Base-by-base conservation (phyloP, 129 eudicot genomes). In the Daucus carota region DNA sequence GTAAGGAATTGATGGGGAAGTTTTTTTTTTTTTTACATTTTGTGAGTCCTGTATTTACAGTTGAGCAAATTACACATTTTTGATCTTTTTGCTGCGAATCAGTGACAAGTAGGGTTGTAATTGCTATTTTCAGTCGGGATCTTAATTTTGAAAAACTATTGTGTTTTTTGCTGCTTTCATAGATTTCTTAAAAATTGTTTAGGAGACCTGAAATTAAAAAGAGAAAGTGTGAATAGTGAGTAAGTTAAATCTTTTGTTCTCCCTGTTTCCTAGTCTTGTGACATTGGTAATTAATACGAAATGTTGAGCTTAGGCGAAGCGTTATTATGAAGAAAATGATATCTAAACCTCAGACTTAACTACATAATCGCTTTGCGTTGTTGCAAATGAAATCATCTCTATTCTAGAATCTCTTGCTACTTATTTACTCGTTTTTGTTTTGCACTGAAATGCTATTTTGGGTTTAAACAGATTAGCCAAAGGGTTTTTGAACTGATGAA, bases 401-500 rank as follows among this genome's bases (percentile, higher is more conserved):
- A 0, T n/a, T 57, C 65, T 10, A 22, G 57, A 54, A 54, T 22
- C 12, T 54, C 62, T 8, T 54, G 2, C 13, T 8, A 17, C n/a
- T n/a, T n/a, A 20, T 50, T 48, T 7, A 50, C 20, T 1, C 29
- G 2, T 22, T 54, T 8, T 54, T 57, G 8, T 29, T 12, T 4
- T 0, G 70, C 8, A 75, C 52, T 82, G 24, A 72, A 73, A 54
- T 44, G 24, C 47, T 43, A 66, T 72, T 62, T 69, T 69, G 66
- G 29, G 36, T 47, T 48, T 73, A 36, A 79, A 41, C 90, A 94
- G 99, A 94, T 94, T 75, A 91, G 97, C 84, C 85, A 82, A 69
- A 85, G 97, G 86, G 99, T 94, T 34, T 91, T 89, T 88, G 96
- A 87, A 63, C 59, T 84, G 74, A 82, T 89, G 85, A 86, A 84